Base-by-base conservation (phyloP, 352 stramenopile genomes). In the Pythium sukuiense region DNA sequence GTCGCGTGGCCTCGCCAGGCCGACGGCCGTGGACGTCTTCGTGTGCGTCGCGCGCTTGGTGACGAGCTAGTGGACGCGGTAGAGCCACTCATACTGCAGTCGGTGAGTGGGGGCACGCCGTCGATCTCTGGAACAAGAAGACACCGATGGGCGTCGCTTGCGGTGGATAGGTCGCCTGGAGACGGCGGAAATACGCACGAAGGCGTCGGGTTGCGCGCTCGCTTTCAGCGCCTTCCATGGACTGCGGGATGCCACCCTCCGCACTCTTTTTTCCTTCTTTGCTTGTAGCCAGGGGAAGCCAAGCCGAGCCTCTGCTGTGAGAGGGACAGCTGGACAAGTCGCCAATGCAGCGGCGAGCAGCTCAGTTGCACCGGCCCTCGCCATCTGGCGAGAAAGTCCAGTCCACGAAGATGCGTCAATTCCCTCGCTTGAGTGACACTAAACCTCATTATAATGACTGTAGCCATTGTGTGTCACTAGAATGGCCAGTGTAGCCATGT, bases 361-460 rank as follows among this genome's bases (percentile, higher is more conserved):
- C 43, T 49, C 43, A 49, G 43, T 49, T 49, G 43, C 43, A 20
- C 43, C 16, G 43, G 43, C 43, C 43, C 43, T 49, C 43, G 6
- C 43, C 43, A 49, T 20, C 43, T 49, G 43, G 43, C 5, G 43
- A 6, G 16, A 49, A 29, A 49, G 43, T 49, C 43, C 43, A 49
- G 43, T 49, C 43, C 43, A 49, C 43, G 18, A 49, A 49, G 43
- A 49, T 49, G 43, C 43, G 43, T 7, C 43, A 11, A n/a, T 49
- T 49, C 43, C 43, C 43, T 7, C 43, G n/a, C 2, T 49, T 9
- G 16, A 49, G 43, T 49, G 43, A 49, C 43, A 27, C 27, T 3
- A 11, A 24, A 27, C n/a, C 43, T 49, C 43, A 16, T 6, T 27
- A 14, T 2, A 27, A 18, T 49, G 43, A 49, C 43, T 49, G 43